These are phyloP conservation scores for Pseudopediastrum boryanum DNA, from an alignment of 139 green algal species.

Conservation along the genomic window DNA sequence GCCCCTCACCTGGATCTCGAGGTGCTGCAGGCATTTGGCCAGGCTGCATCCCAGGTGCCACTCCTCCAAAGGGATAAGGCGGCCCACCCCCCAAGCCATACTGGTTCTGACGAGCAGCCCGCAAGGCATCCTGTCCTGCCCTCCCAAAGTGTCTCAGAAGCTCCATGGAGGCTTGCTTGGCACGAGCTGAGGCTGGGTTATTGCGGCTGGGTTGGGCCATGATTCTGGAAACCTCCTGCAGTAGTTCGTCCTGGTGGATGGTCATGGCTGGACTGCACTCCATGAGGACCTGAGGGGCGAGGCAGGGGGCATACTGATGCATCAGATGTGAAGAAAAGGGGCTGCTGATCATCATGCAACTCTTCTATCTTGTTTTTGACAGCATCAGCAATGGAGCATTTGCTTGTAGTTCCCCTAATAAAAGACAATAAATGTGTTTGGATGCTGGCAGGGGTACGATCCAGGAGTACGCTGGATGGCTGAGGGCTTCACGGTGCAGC, in stretches of 20 bases:
- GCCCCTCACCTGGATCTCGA: constrained; percentile 3
- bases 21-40: background rate
- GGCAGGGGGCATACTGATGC: background rate
- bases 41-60: background rate
- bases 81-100: background rate
- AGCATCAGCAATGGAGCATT: too few relatives aligned
- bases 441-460: too few relatives aligned
- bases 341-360: too few relatives aligned
- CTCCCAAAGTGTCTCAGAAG: constrained; percentile 30
- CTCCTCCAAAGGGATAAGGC: background rate
- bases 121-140: constrained; percentile 24
- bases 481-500: too few relatives aligned
- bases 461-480: too few relatives aligned
- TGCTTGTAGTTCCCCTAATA: too few relatives aligned
- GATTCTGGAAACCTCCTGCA: constrained; percentile 57
- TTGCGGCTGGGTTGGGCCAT: constrained; percentile 37
- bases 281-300: constrained; percentile 48
- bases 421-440: too few relatives aligned
- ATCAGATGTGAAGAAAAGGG: background rate
- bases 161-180: constrained; percentile 27
- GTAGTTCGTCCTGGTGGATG: constrained; percentile 50
- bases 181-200: constrained; percentile 8
- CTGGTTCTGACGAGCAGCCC: background rate
- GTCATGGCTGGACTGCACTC: constrained; percentile 47
- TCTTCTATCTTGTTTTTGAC: too few relatives aligned